These are phyloP conservation scores for Pyrenula massariospora DNA, from an alignment of 495 filamentous ascomycete genomes.

Conservation along the genomic window DNA sequence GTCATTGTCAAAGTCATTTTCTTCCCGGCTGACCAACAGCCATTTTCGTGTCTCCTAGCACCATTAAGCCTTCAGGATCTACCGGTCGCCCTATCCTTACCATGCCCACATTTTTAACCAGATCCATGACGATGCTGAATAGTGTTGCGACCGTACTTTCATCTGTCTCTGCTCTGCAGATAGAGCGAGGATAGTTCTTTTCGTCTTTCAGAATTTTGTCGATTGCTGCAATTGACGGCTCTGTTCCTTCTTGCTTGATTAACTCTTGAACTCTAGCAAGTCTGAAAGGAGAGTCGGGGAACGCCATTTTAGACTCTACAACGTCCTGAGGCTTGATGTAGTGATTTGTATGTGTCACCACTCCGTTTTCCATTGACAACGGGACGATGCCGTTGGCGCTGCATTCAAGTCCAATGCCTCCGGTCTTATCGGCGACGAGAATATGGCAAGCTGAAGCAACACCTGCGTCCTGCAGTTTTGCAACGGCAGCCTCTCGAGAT, in stretches of 20 bases:
- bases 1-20: too few species aligned
- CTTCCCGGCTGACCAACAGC: too few species aligned
- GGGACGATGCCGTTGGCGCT: not conserved
- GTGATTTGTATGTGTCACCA: constrained; percentile 54
- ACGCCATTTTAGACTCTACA: not conserved
- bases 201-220: not conserved
- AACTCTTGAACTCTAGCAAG: not conserved
- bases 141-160: not conserved
- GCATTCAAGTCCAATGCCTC: constrained; percentile 41
- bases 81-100: not conserved
- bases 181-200: not conserved
- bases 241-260: not conserved
- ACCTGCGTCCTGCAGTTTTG: constrained; percentile 33
- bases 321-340: constrained; percentile 22
- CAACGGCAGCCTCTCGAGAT: constrained; percentile 38
- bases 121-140: not conserved
- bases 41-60: too few species aligned
- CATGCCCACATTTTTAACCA: not conserved
- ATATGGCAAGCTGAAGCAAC: constrained; percentile 53
- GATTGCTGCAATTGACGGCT: not conserved
- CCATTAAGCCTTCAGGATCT: not conserved
- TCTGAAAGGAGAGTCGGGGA: not conserved
- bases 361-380: constrained; percentile 10
- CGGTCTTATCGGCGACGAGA: constrained; percentile 41
- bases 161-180: not conserved